Percentiles rank a stretch among this genome's conserved stretches.
phyloP scores from a whole-genome alignment of 441 rosid species.

The Viola pubescens region DNA sequence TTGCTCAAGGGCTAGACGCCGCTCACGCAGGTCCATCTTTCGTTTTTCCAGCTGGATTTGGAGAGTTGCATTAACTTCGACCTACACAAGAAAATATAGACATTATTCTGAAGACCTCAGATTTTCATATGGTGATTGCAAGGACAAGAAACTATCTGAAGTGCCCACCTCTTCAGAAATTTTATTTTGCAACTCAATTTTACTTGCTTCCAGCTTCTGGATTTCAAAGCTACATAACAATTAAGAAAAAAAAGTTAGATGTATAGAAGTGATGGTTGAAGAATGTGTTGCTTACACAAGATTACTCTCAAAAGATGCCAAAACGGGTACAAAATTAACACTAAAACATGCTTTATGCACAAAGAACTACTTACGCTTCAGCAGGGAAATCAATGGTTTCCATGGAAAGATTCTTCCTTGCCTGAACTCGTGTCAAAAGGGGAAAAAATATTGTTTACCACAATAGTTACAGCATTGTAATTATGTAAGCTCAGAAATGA shows the following conservation, averaged over 20 bases:
- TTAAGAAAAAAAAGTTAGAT: slow-evolving; percentile 17
- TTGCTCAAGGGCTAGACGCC: slow-evolving; percentile 67
- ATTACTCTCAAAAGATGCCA: background rate
- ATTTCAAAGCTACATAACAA: slow-evolving; percentile 48
- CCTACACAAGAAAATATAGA: slow-evolving; percentile 34
- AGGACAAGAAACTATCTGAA: slow-evolving; percentile 11
- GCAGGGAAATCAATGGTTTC: slow-evolving; percentile 52
- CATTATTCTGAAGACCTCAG: slow-evolving; percentile 11
- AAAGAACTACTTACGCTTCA: slow-evolving; percentile 62
- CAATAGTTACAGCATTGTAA: background rate
- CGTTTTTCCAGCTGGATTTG: slow-evolving; percentile 55
- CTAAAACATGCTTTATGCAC: slow-evolving; percentile 9
- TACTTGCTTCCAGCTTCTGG: slow-evolving; percentile 60
- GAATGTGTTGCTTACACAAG: too few species aligned
- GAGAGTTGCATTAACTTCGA: slow-evolving; percentile 50
- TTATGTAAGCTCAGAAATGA: background rate
- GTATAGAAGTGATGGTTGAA: background rate
- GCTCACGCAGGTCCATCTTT: slow-evolving; percentile 56
- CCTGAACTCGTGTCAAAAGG: slow-evolving; percentile 37
- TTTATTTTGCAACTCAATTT: slow-evolving; percentile 53
- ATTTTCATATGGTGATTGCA: slow-evolving; percentile 6
- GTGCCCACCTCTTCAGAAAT: slow-evolving; percentile 61
- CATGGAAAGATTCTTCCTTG: slow-evolving; percentile 73
- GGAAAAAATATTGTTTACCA: background rate
- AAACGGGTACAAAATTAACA: background rate